Conservation (phyloP, 192 early-diverging fungal species). For the Oehlia diaphana region DNA sequence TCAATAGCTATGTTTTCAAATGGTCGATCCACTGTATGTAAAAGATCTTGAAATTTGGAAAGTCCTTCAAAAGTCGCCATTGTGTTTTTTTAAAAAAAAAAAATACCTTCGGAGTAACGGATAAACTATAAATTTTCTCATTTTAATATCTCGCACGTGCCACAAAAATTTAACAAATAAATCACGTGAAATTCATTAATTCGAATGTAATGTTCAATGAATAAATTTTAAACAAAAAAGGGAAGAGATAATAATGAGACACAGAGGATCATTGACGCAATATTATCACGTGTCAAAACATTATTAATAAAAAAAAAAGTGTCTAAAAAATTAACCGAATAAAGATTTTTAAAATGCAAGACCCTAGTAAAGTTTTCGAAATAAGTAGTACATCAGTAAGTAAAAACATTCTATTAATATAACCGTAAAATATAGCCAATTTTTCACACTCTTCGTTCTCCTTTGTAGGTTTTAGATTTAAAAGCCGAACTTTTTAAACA, state of each 20-base stretch:
- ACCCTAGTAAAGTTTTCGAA: not conserved
- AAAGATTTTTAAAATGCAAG: slow-evolving; percentile 8
- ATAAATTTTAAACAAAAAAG: no score
- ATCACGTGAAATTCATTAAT: no score
- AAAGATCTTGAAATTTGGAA: slow-evolving; percentile 15
- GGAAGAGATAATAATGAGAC: no score
- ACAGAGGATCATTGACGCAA: no score
- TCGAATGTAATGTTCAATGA: no score
- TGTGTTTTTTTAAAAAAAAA: not conserved
- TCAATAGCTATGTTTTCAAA: slow-evolving; percentile 24
- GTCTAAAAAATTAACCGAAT: no score
- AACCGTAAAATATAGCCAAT: not conserved
- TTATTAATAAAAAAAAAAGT: not conserved
- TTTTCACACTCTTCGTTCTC: not conserved
- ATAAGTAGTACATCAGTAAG: slow-evolving; percentile 28
- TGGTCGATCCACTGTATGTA: slow-evolving; percentile 6
- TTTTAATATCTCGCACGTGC: not conserved
- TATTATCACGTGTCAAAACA: no score
- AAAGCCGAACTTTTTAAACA: slow-evolving; percentile 30
- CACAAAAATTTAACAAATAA: not conserved
- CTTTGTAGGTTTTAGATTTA: slow-evolving; percentile 23
- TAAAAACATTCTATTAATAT: not conserved
- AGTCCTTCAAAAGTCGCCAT: slow-evolving; percentile 3
- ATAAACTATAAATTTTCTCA: no score
- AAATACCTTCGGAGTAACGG: no score